Base-by-base conservation (phyloP, 441 rosid species). In the Euphorbia corollata region DNA sequence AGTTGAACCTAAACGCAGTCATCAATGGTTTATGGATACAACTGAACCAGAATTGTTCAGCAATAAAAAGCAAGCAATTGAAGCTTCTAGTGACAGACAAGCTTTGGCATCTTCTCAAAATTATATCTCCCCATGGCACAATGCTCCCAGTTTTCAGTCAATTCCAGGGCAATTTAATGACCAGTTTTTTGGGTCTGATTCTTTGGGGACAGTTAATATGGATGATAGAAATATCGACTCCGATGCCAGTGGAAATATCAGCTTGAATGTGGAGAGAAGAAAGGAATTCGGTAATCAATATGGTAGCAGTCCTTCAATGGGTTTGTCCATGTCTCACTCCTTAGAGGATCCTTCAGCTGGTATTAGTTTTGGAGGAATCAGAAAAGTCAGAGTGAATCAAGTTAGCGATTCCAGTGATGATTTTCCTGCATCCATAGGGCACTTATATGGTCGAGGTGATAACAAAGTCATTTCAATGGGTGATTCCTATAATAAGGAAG, bases 381-480 rank as follows among this genome's bases (percentile, higher is more conserved):
- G 91, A 80, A 88, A 88, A 77, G 95, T 83, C 45, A 85, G 82
- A 77, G 84, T 86, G 61, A 85, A 81, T 62, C 80, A 85, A 80
- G 87, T 86, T 43, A 81, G 78, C 78, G 90, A 85, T 55, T 56
- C 77, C n/a, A 86, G 77, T 66, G 74, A 75, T 75, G 50, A 27
- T 27, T 27, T 27, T 27, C 32, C 32, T 27, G 32, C 32, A 27
- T 27, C 32, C 32, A 27, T 27, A 27, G 32, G 32, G 32, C 1
- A 27, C 32, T 27, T 27, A 27, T 27, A 27, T 27, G 32, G 32
- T 27, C 32, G 32, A 27, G 32, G 32, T 4, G 32, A 27, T 27
- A 27, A 59, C 32, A 66, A 73, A 71, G 19, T 75, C 24, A 38
- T 82, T 67, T 67, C 85, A 3, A 67, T 56, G 9, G 71, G 71